A percentile compares a stretch with the other conserved stretches of the same genome.
Evolutionary conservation across 2,329 filamentous ascomycete species (phyloP).

Genomic region (Epicoccum nigrum): DNA sequence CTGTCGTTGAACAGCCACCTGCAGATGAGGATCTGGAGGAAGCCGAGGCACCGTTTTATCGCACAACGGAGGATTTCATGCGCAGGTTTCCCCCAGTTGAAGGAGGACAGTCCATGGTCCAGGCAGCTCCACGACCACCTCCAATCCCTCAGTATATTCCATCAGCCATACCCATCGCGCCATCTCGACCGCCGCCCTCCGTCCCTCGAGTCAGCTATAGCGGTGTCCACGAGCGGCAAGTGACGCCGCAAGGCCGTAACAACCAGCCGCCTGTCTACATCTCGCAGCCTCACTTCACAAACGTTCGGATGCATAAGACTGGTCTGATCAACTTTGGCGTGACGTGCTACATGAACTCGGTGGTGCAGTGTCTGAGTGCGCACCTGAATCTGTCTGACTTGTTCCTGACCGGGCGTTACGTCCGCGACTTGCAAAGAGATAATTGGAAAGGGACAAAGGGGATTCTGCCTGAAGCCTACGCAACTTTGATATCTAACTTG

Average conservation of each 20-base stretch:
- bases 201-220: constrained; percentile 73
- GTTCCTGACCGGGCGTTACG: constrained; percentile 70
- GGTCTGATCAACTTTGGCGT: constrained; percentile 81
- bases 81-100: constrained; percentile 76
- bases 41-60: constrained; percentile 54
- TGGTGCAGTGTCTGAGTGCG: constrained; percentile 80
- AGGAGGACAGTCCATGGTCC: constrained; percentile 62
- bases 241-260: constrained; percentile 39
- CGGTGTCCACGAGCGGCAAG: constrained; percentile 70
- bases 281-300: constrained; percentile 52
- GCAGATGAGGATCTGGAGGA: constrained; percentile 40
- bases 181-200: constrained; percentile 64
- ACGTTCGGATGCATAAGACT: constrained; percentile 63
- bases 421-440: constrained; percentile 61
- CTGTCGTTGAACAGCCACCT: constrained; percentile 48
- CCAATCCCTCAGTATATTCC: constrained; percentile 57
- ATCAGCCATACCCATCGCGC: constrained; percentile 62
- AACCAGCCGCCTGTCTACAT: constrained; percentile 53
- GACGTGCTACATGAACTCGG: constrained; percentile 93
- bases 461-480: constrained; percentile 66
- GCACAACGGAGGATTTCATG: constrained; percentile 82
- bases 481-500: constrained; percentile 65
- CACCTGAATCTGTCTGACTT: constrained; percentile 67
- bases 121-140: constrained; percentile 46
- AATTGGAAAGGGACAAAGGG: constrained; percentile 71